Evolutionary conservation across 495 filamentous ascomycete species (phyloP).

Genomic region (Usnea hakonensis): DNA sequence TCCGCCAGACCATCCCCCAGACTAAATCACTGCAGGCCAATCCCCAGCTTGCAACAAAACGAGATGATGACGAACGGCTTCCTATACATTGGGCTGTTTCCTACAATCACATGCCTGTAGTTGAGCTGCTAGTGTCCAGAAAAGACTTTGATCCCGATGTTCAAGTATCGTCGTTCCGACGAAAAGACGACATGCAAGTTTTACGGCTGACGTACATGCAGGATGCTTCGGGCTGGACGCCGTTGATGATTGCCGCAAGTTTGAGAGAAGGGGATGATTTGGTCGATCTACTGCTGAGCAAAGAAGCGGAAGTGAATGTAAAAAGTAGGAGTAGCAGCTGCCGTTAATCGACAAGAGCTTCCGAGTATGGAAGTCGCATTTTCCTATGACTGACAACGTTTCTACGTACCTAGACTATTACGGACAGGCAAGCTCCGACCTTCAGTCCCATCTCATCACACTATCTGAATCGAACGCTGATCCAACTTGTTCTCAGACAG

Average conservation of each 20-base stretch:
- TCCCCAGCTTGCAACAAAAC: conserved; percentile 61
- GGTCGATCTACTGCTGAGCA: conserved; percentile 69
- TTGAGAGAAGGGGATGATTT: conserved; percentile 47
- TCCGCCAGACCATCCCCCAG: conserved; percentile 4
- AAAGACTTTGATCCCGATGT: conserved; percentile 83
- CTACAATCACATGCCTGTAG: conserved; percentile 69
- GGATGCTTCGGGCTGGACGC: conserved; percentile 90
- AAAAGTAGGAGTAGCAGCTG: conserved; percentile 50
- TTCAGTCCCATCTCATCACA: background rate
- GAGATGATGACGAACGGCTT: conserved; percentile 84
- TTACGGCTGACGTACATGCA: conserved; percentile 25
- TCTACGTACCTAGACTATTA: conserved; percentile 1
- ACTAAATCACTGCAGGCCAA: conserved; percentile 50
- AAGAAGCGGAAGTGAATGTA: conserved; percentile 71
- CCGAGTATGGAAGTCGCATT: background rate
- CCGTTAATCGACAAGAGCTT: background rate
- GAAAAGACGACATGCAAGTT: background rate
- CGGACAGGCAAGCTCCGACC: conserved; percentile 3
- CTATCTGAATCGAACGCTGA: background rate
- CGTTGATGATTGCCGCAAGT: conserved; percentile 85
- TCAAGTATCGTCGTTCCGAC: conserved; percentile 42
- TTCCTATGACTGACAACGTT: background rate
- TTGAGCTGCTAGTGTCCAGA: conserved; percentile 57
- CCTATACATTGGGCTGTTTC: conserved; percentile 94
- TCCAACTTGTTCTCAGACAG: conserved; percentile 47